Evolutionary conservation across 2,329 filamentous ascomycete species (phyloP), one percentile per base, ranked within the genome.

Genomic region (Hypoxylon sp.): DNA sequence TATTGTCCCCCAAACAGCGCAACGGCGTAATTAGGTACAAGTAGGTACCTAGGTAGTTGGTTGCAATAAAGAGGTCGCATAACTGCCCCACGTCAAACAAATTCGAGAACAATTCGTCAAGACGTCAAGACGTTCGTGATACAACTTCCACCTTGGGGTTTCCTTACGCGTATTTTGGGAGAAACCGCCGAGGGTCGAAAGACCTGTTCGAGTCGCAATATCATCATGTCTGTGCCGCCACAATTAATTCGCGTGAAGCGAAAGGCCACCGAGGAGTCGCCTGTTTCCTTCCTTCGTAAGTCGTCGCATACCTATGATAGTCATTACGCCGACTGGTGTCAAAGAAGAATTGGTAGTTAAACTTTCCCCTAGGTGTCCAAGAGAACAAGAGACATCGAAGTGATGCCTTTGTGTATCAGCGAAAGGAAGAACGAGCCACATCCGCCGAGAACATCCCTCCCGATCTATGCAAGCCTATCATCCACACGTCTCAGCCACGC

Each of bases 211-310:
- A 43, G 45, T 60, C 19, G 34, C 48, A 32, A 28, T 46, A 5
- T 43, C 38, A 14, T 10, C 59, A 89, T 89, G 86, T 87, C 86
- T 52, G 79, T 87, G 3, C 87, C 87, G 23, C 87, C 87, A 25
- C 83, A 87, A 67, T 79, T 86, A 52, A 89, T 89, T 77, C 84
- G 85, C 63, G 84, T 89, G 70, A 89, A 89, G 82, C 86, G 87
- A 74, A 89, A 89, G 79, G 84, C 85, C 43, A 83, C 82, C 55
- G 85, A 84, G 63, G 82, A 83, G 34, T 79, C 80, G 11, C 85
- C 86, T 2, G 84, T 89, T 55, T 83, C 86, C 58, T 87, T 86
- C 72, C 82, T 89, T 50, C 83, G 86, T 89, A 74, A 68, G 84
- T 79, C n/a, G 2, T 60, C 52, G 43, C 60, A 45, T 55, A 50